Evolutionary conservation across 2,329 filamentous ascomycete species (phyloP), one percentile per base, ranked within the genome.

Genomic region (Fusarium zealandicum): DNA sequence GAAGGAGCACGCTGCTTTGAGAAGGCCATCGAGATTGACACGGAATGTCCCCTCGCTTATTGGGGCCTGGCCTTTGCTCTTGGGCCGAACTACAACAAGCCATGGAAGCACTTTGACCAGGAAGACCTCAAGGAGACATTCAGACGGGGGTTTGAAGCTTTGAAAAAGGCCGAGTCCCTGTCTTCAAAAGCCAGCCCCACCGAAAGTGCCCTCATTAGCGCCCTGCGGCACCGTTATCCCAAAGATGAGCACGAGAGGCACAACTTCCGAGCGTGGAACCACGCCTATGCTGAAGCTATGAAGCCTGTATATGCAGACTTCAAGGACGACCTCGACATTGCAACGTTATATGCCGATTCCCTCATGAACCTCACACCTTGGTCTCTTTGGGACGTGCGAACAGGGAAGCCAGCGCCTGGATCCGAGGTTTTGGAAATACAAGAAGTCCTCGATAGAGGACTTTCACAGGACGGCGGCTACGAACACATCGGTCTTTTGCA

Each of bases 41-140:
- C 74, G 0, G 64, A 71, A 1, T 88, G 83, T 55, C 77, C 80
- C 12, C 82, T 89, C 73, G 85, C 82, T 1, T 81, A 87, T 59
- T 90, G 86, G 86, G 87, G 87, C 0, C 70, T 88, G 4, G 85
- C 89, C 0, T 91, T 87, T 69, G 79, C 86, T 1, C 73, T 88
- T 0, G 89, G 89, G 0, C 89, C 89, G 1, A 91, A 92, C 67
- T 85, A 85, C 68, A 82, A 92, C 74, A 90, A 91, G 65, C 84
- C 88, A 0, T 92, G 89, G 89, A 63, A 55, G 22, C 62, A 61
- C 17, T 69, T 67, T 49, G 65, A 69, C 31, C 35, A 43, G 6
- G 55, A 59, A 20, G 66, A 69, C 13, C 44, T 67, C 1, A 51
- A 51, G 22, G 52, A 56, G n/a, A 69, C 66, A 6, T 49, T 64